Evolutionary conservation across 2,329 filamentous ascomycete genomes (phyloP), one percentile per base, ranked within the genome.

Genomic region (Myrmaecium sp.): DNA sequence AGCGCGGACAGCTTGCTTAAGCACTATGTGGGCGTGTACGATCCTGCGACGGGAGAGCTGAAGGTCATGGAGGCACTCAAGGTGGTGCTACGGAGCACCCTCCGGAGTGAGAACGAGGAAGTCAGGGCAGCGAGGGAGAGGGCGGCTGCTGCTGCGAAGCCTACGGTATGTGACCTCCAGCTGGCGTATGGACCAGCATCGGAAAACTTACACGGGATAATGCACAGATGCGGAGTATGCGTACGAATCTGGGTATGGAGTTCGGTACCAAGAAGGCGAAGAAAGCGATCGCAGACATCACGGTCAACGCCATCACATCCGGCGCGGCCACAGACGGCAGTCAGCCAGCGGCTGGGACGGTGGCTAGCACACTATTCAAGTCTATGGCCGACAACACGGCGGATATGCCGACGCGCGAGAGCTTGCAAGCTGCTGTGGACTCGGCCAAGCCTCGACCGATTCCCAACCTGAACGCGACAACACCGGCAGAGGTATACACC

Each of bases 221-320:
- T 41, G 55, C 64, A 40, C 66, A 74, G 15, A 66, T 67, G 43
- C 69, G 68, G 38, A 74, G 71, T 39, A 68, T n/a, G n/a, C n/a
- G n/a, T n/a, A n/a, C n/a, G n/a, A n/a, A 74, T 2, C 69, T 91
- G 8, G 78, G 77, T 21, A 65, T 78, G 40, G 71, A 75, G 17
- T 91, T 91, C 42, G 81, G 81, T 47, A 86, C 79, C 14, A 83
- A 80, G 58, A 86, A 84, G 54, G 76, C 80, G 13, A 77, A 74
- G 60, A 86, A 84, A 55, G 75, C 70, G 1, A 70, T 89, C 38
- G 61, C 64, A 15, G 66, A 73, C 30, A 62, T 67, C 35, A 70
- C 71, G 3, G 64, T 78, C 40, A 83, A 84, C 43, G 75, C 76
- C 11, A 81, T 86, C 38, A 43, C 39, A 11, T 32, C 34, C 25